Base-by-base conservation (phyloP, 2,329 filamentous ascomycete genomes). In the Phymatotrichopsis omnivora region DNA sequence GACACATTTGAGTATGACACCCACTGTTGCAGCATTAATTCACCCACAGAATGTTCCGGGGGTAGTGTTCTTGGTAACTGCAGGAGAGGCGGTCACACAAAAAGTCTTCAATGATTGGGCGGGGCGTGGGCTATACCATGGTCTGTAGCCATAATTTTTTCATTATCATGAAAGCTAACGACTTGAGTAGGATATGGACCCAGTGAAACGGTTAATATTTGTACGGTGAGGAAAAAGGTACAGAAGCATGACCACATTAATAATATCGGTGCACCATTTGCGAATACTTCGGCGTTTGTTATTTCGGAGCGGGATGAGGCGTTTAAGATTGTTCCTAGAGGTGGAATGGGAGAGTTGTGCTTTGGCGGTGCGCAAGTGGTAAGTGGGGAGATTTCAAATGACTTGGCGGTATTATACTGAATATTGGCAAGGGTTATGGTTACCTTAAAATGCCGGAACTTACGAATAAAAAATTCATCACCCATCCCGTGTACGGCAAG, bases 151-250 rank as follows among this genome's bases (percentile, higher is more conserved):
- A 19, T n/a, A n/a, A n/a, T n/a, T n/a, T n/a, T n/a, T n/a, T n/a
- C n/a, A n/a, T n/a, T n/a, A n/a, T n/a, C n/a, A n/a, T n/a, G n/a
- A 12, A 30, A 12, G 10, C 35, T 49, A 27, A 49, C 11, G n/a
- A 22, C 5, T 20, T 7, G 8, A 28, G 20, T 19, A 49, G 46
- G 39, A 8, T 93, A 93, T 52, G 85, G 85, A 0, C 84, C 85
- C 0, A 85, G 82, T 1, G 86, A 93, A 62, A 85, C 82, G 0
- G 93, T 85, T 1, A 93, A 93, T 54, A 86, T 93, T 16, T 93
- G 84, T 63, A 85, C 82, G 0, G 73, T 89, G 7, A 79, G 78
- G 49, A 63, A 69, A 6, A 68, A 72, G 29, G 77, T 89, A 60
- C 63, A 66, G 0, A 54, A 56, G 0, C 63, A 67, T 0, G 75